Evolutionary conservation across 192 early-diverging fungal genomes (phyloP), one percentile per base, ranked within the genome.

Genomic region (Gorgonomyces haynaldii): DNA sequence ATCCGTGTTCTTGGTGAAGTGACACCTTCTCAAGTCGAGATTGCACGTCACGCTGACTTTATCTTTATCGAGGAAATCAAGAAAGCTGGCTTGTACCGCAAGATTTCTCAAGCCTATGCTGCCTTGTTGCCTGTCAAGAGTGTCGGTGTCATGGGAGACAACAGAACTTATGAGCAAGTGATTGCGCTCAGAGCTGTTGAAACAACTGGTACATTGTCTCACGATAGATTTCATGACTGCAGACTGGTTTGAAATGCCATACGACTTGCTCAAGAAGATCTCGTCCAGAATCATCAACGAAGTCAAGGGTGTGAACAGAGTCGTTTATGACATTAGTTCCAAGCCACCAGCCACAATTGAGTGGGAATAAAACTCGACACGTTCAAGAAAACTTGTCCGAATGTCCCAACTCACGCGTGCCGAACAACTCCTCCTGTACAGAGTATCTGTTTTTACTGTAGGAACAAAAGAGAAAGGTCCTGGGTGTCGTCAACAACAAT

Each of bases 61-160:
- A 98, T 98, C 56, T 96, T 90, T 70, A 98, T 98, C 68, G 88
- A 94, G 56, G 95, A 98, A 64, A 98, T 98, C 68, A 94, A 92
- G 76, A 87, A 89, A 67, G 88, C 88, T 26, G 92, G 91, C 1
- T 78, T 91, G 25, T 98, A 98, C 73, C 81, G 89, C 53, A 81
- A 93, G 63, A 98, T 96, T 56, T 84, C 91, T 24, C 95, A 98
- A 74, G 95, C 95, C 8, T 98, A 95, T 64, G 91, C 91, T 49
- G 91, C 90, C 10, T 68, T 98, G 20, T 67, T 98, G 36, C 91
- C 91, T 7, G 81, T 98, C 30, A 84, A 86, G 62, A 86, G 90
- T 35, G 95, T 98, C 22, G 95, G 95, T 41, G 95, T 98, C 45
- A 98, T 96, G 95, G 95, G 95, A 49, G 95, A 98, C 67, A 82